Evolutionary conservation across 1,284 basidiomycete genomes (phyloP), one percentile per base, ranked within the genome.

Genomic region (Moesziomyces aphidis): DNA sequence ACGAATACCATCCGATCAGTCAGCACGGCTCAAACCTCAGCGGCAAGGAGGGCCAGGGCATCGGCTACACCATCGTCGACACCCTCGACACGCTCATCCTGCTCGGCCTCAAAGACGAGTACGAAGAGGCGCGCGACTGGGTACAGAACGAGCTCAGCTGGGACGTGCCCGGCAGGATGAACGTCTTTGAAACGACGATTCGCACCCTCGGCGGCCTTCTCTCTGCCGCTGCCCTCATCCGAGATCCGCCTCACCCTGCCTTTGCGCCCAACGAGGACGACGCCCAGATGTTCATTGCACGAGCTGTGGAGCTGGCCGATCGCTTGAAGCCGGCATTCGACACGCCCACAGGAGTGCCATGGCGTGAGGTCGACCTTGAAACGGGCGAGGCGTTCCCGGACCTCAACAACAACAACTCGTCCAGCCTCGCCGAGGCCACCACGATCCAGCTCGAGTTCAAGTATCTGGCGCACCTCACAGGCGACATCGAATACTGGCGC

Each of bases 101-200:
- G 57, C 91, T 97, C 90, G 92, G 91, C 2, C 87, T 95, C 13
- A 85, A 89, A 11, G 89, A 91, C 0, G 95, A 96, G 84, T 95
- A 94, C 80, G 72, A 87, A 50, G 88, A 92, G 13, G 93, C 95
- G 0, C 87, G 91, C 17, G 83, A 89, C 45, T 97, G 95, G 95
- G 88, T 97, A 21, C 88, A 87, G 26, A 87, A 88, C 26, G 87
- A 89, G 39, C 85, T 97, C 48, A 86, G 88, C 10, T 95, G 97
- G 81, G 91, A 96, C 42, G 88, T 90, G 13, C 90, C 94, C 78
- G 94, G 89, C 13, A 86, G 89, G 21, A 93, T 93, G 85, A 97
- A 92, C 84, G 94, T 93, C 0, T 98, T 98, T 78, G 95, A 98
- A 89, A 92, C 91, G 0, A 93, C 92, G 0, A 94, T 94, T 50